Evolutionary conservation across 306 rosid genomes (phyloP), one percentile per base, ranked within the genome.

Genomic region (Luffa acutangula): DNA sequence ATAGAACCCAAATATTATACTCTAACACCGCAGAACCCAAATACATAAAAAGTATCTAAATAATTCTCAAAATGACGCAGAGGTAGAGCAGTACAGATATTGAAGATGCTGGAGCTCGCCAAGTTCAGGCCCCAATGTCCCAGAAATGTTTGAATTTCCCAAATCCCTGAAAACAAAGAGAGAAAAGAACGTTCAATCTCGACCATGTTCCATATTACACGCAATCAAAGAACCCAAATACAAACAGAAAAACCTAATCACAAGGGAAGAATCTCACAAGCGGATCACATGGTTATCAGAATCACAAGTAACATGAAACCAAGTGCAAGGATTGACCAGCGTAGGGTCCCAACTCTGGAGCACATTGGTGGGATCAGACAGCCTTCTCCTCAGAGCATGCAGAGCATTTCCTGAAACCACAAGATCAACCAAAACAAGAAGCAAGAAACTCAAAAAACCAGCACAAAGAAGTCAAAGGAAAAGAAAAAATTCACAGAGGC

Each of bases 281-380:
- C 99, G 98, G 82, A 87, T 84, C 41, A 95, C 98, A 80, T 85
- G 99, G 86, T 77, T 86, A 80, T 82, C 81, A 83, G 90, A 83
- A 83, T 95, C 91, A 65, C 99, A 95, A 67, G 91, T 85, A 84
- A 95, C 91, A 83, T 95, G 99, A 81, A 95, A 95, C 99, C 99
- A 95, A 75, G 97, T 95, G 88, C 99, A 95, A 12, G 99, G 96
- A 90, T 95, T 90, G 80, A 95, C 99, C 86, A 95, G 87, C 12
- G 99, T 95, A 54, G 99, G 99, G 92, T 95, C 99, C 99, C 99
- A 95, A 83, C 97, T 95, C 85, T 93, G 97, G 34, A 95, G 85
- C 66, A 91, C 91, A 60, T 93, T 91, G 82, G 90, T 90, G 80
- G 93, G 91, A 83, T 93, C 97, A 72, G 84, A 80, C 42, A 94